Base-by-base conservation (phyloP, 768 basidiomycete genomes). In the Mycena venus region DNA sequence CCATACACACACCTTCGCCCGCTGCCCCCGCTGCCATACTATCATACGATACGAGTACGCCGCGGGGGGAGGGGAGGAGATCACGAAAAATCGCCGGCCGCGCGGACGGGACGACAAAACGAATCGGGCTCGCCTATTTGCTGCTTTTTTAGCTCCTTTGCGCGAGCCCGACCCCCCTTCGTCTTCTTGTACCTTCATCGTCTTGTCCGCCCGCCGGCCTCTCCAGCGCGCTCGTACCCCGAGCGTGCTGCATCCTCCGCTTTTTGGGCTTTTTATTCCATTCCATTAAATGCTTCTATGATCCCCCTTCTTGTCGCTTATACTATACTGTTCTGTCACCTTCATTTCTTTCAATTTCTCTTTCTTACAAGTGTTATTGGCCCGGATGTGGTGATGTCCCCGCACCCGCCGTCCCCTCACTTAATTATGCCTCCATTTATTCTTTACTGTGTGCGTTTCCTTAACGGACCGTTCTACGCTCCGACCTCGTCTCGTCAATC, bases 351-450 rank as follows among this genome's bases (percentile, higher is more conserved):
- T 38, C 49, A 60, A 42, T 67, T 66, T 51, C 67, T 34, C 64
- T 34, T 42, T 40, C 67, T 49, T 40, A 68, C 73, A 74, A 74
- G 73, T 74, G 73, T 68, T 69, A 64, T 74, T 65, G 68, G 67
- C 60, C 62, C 63, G 70, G 63, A 58, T 56, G 59, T 66, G 72
- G 72, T 47, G 59, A 51, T 31, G 61, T 29, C 66, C 61, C 63
- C 61, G 49, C 63, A 23, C 66, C 31, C 66, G 67, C 75, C 68
- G 75, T 75, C 75, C 75, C 34, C 70, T 75, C 75, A 75, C 75
- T 75, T 75, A 75, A 75, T 75, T 75, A 75, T 75, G 75, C 70
- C 61, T 74, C 67, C 73, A 74, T 68, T 69, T 74, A 74, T 74
- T 65, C 69, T 74, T 65, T 69, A 69, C 62, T n/a, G 65, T 73